phyloP scores from a whole-genome alignment of 2,329 filamentous ascomycete species.

The Alternaria solani region DNA sequence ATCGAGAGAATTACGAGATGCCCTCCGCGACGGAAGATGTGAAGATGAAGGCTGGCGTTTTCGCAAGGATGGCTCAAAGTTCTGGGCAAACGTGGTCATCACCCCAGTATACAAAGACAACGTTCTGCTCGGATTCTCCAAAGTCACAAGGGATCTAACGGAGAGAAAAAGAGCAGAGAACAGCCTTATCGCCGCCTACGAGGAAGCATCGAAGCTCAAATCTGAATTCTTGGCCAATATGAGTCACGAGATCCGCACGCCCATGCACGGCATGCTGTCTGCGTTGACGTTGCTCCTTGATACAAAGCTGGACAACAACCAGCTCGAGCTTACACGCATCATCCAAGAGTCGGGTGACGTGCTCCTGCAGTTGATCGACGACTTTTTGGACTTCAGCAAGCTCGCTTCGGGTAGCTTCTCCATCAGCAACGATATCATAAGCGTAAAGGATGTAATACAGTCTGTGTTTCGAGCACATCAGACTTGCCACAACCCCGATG shows the following conservation, averaged over 20 bases:
- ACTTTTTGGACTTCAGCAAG: constrained; percentile 73
- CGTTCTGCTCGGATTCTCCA: constrained; percentile 65
- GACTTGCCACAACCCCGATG: constrained; percentile 56
- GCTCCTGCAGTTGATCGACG: constrained; percentile 69
- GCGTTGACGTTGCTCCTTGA: constrained; percentile 66
- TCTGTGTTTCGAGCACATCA: constrained; percentile 62
- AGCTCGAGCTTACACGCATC: constrained; percentile 65
- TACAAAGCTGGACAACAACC: constrained; percentile 61
- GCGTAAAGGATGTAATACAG: constrained; percentile 56
- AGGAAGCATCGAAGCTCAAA: constrained; percentile 70
- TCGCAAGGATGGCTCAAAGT: constrained; percentile 64
- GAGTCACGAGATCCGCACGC: constrained; percentile 70
- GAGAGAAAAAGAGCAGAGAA: constrained; percentile 64
- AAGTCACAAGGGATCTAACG: constrained; percentile 66
- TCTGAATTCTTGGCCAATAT: constrained; percentile 70
- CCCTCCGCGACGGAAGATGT: constrained; percentile 63
- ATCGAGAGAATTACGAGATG: constrained; percentile 60
- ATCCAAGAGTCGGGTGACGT: constrained; percentile 68
- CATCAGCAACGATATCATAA: constrained; percentile 62
- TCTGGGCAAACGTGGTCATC: constrained; percentile 69
- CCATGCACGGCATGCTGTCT: constrained; percentile 69
- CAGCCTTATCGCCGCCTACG: constrained; percentile 65
- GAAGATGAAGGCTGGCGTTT: constrained; percentile 69
- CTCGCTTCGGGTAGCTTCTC: constrained; percentile 67
- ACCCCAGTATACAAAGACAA: constrained; percentile 63